Percentiles rank a stretch among this genome's conserved stretches.
Evolutionary conservation across 805 yeast genomes (phyloP).

Genomic region (Scheffersomyces lignosus): DNA sequence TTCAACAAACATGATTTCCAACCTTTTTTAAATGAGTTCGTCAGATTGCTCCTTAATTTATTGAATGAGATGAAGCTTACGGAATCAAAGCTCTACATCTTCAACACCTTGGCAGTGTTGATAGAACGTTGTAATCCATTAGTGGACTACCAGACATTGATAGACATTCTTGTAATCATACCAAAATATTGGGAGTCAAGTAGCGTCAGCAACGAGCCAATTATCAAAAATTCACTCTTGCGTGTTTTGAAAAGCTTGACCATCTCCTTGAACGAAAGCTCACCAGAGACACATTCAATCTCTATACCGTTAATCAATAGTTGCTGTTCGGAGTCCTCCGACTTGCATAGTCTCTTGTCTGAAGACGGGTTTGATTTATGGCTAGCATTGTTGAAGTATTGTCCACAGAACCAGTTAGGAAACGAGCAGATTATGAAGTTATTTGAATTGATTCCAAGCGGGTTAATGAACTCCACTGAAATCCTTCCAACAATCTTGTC

Average conservation of each 20-base stretch:
- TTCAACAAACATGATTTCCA: conserved; percentile 67
- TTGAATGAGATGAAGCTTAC: conserved; percentile 54
- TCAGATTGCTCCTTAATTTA: conserved; percentile 49
- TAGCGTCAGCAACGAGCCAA: conserved; percentile 27
- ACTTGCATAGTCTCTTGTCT: conserved; percentile 52
- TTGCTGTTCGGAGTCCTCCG: conserved; percentile 52
- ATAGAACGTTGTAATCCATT: conserved; percentile 66
- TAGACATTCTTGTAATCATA: conserved; percentile 52
- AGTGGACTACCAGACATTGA: conserved; percentile 50
- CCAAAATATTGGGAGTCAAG: conserved; percentile 77
- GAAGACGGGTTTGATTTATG: conserved; percentile 90
- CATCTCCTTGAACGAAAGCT: conserved; percentile 55
- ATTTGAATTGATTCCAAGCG: conserved; percentile 55
- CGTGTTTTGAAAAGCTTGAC: conserved; percentile 60
- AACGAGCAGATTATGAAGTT: conserved; percentile 42
- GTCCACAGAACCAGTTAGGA: conserved; percentile 41
- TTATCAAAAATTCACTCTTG: conserved; percentile 37
- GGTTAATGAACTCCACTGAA: conserved; percentile 71
- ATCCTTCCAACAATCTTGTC: conserved; percentile 63
- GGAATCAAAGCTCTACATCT: conserved; percentile 74
- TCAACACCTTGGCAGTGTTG: conserved; percentile 66
- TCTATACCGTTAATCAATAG: conserved; percentile 66
- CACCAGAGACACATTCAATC: conserved; percentile 48
- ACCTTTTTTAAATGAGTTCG: conserved; percentile 59
- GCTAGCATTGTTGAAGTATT: conserved; percentile 66